Base-by-base conservation (phyloP, 495 filamentous ascomycete species). In the Xylona heveae region DNA sequence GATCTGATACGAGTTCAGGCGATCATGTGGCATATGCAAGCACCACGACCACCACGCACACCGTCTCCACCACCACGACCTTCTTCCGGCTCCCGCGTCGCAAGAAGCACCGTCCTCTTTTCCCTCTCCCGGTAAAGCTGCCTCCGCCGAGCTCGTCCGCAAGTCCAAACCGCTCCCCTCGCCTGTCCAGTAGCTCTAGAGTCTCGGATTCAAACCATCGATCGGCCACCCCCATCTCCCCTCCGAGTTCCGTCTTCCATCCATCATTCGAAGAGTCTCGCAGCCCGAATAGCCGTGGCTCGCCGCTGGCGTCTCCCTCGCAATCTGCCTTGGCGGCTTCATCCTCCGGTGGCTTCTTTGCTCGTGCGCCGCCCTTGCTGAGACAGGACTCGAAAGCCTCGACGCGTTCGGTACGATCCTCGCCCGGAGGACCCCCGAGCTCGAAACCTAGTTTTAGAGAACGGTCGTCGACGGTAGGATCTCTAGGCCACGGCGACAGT, bases 391-490 rank as follows among this genome's bases (percentile, higher is more conserved):
- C 73, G 37, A 57, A 71, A 41, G 47, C 59, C 16, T 90, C 80
- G 10, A 57, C 62, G 19, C 66, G 63, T 19, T 92, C 84, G 3
- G 60, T 62, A 6, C 66, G 62, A 21, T 88, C 82, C 1, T 78
- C 76, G n/a, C 77, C 78, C 54, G 22, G 45, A 57, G n/a, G 24
- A 33, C 48, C 51, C 55, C 3, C 61, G 70, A 28, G 42, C 54
- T 19, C 56, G 59, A n/a, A n/a, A n/a, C n/a, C n/a, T n/a, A n/a
- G n/a, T n/a, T n/a, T n/a, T 23, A 64, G 81, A 36, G 74, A 74
- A 30, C 63, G 85, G 33, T 91, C 85, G n/a, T 85, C 81, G 5
- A 94, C 88, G 1, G 63, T 93, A 57, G 80, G 74, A 40, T 94
- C 85, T 2, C 41, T 64, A 39, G 61, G 53, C 37, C 64, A 62